Percentiles rank a stretch among this genome's conserved stretches.
These are phyloP conservation scores for Euphorbia pulcherrima DNA, from an alignment of 345 rosid genomes.

Conservation along the genomic window DNA sequence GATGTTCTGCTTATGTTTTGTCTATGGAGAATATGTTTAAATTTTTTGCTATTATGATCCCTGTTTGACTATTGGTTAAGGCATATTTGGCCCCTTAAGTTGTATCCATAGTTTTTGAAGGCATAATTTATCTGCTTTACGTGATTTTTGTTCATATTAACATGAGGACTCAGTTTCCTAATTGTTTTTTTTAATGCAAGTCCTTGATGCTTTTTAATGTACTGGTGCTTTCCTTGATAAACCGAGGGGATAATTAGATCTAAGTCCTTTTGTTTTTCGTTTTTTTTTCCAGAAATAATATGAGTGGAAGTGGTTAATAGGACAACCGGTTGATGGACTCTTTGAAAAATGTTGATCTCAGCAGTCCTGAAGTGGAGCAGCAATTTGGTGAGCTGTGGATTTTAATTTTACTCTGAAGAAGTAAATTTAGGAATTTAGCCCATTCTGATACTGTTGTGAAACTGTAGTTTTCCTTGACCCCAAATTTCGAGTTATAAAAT, in stretches of 20 bases:
- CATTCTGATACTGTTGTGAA: neutral
- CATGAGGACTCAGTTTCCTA: neutral
- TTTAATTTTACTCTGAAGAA: neutral
- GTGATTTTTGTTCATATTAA: neutral
- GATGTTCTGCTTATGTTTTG: neutral
- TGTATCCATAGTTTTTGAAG: too few species aligned
- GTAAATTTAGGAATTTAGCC: neutral
- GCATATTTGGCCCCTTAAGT: neutral
- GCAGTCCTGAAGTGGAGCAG: conserved; percentile 89
- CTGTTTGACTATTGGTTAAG: neutral
- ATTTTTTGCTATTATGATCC: neutral
- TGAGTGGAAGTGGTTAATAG: conserved; percentile 87
- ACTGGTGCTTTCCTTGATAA: neutral
- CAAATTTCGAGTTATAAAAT: neutral
- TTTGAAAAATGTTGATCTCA: conserved; percentile 74
- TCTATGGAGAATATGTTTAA: neutral
- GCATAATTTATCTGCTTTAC: neutral
- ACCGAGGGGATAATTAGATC: neutral
- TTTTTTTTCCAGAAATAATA: conserved; percentile 48
- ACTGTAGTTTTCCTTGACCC: neutral
- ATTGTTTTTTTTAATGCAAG: neutral
- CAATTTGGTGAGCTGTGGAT: conserved; percentile 68
- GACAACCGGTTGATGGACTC: conserved; percentile 74
- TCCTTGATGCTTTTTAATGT: neutral
- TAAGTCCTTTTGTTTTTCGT: neutral